Percentiles rank a stretch among this genome's conserved stretches.
Evolutionary conservation across 2,329 filamentous ascomycete species (phyloP).

Genomic region (Fusarium algeriense): DNA sequence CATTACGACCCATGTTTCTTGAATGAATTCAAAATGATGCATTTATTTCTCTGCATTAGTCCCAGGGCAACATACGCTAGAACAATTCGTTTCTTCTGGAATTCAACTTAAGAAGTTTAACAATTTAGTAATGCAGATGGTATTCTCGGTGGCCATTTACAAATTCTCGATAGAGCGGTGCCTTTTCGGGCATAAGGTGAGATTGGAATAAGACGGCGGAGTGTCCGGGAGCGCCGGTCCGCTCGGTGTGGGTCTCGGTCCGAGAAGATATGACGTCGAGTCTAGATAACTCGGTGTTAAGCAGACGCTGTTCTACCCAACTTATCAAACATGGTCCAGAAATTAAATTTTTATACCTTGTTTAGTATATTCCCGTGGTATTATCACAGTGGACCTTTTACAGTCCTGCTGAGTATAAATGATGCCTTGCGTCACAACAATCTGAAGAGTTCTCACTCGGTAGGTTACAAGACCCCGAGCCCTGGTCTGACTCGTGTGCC

Average conservation of each 20-base stretch:
- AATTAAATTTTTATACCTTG: not conserved
- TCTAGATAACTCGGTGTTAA: conserved; percentile 19
- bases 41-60: not conserved
- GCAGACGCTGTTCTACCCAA: conserved; percentile 7
- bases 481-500: conserved; percentile 12
- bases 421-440: conserved; percentile 22
- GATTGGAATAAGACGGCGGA: conserved; percentile 23
- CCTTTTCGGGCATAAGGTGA: conserved; percentile 32
- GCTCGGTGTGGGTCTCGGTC: conserved; percentile 32
- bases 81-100: conserved; percentile 16
- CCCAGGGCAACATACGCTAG: not conserved
- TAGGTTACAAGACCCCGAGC: not conserved
- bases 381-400: not conserved
- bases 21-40: not conserved
- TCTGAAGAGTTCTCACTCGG: conserved; percentile 1
- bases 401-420: conserved; percentile 10
- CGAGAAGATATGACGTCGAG: conserved; percentile 34
- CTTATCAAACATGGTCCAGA: not conserved
- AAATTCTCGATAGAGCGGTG: conserved; percentile 19
- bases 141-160: not conserved
- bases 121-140: not conserved
- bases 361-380: not conserved
- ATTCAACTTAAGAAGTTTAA: not conserved
- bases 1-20: conserved; percentile 4
- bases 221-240: conserved; percentile 28